Percentiles rank a stretch among this genome's conserved stretches.
Conservation (phyloP, 2,329 filamentous ascomycete species). For the Sarocladium kiliense region DNA sequence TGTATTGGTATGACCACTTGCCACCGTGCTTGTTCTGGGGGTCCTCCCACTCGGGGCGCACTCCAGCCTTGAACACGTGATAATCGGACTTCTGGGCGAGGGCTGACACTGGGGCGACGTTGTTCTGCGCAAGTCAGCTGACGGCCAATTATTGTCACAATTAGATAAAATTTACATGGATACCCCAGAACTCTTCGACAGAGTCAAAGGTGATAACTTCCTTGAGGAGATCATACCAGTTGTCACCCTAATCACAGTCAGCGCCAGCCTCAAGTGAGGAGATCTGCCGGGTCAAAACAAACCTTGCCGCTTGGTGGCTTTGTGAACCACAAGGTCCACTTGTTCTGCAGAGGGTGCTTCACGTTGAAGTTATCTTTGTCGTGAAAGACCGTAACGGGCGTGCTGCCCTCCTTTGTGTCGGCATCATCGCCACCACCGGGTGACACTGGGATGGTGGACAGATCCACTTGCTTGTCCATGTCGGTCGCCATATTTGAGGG, state of each 20-base stretch:
- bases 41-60: slow-evolving; percentile 98
- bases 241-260: slow-evolving; percentile 65
- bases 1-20: slow-evolving; percentile 98
- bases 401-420: slow-evolving; percentile 44
- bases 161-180: slow-evolving; percentile 68
- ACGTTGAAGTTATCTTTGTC: slow-evolving; percentile 99
- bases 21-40: slow-evolving; percentile 97
- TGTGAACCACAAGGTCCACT: slow-evolving; percentile 99
- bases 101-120: slow-evolving; percentile 93
- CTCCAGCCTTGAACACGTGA: slow-evolving; percentile 96
- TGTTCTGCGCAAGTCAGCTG: slow-evolving; percentile 62
- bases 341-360: slow-evolving; percentile 95
- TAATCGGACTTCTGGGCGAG: slow-evolving; percentile 98
- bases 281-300: neutral
- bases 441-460: slow-evolving; percentile 63
- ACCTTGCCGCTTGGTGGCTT: slow-evolving; percentile 97
- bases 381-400: slow-evolving; percentile 91
- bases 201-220: slow-evolving; percentile 98
- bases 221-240: slow-evolving; percentile 97
- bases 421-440: slow-evolving; percentile 56
- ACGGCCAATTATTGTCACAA: neutral
- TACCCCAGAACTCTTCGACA: slow-evolving; percentile 98
- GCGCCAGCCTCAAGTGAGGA: slow-evolving; percentile 1
- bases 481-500: slow-evolving; percentile 19
- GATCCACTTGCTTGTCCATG: slow-evolving; percentile 55